Conservation (phyloP, 1,284 basidiomycete species). For the Tranzscheliella williamsii region DNA sequence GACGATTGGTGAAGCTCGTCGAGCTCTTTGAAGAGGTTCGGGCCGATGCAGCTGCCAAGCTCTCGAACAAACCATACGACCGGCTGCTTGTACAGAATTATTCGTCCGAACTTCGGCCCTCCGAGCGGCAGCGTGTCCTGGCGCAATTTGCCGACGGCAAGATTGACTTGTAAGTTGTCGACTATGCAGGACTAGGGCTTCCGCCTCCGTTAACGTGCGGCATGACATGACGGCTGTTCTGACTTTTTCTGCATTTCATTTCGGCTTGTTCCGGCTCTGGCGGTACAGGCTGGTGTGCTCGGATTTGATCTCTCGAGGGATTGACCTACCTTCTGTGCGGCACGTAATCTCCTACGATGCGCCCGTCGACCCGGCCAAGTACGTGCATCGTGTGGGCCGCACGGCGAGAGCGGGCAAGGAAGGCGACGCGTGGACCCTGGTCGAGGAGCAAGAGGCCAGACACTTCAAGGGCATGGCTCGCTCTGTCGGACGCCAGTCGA, state of each 20-base stretch:
- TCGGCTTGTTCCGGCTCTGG: not conserved
- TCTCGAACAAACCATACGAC: conserved; percentile 37
- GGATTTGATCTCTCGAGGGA: conserved; percentile 93
- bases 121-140: conserved; percentile 77
- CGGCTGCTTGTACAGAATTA: conserved; percentile 66
- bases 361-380: conserved; percentile 95
- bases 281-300: conserved; percentile 80
- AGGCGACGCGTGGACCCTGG: conserved; percentile 89
- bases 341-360: conserved; percentile 94
- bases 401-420: conserved; percentile 86
- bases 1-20: conserved; percentile 78
- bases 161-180: conserved; percentile 75
- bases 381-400: conserved; percentile 92
- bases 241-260: not conserved
- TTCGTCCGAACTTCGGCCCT: conserved; percentile 79
- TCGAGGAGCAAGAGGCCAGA: conserved; percentile 83
- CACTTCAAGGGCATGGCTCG: conserved; percentile 39
- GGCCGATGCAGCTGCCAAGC: conserved; percentile 60
- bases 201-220: no score
- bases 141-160: conserved; percentile 79
- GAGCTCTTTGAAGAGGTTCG: conserved; percentile 71
- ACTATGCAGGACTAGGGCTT: no score
- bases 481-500: conserved; percentile 20
- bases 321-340: conserved; percentile 86
- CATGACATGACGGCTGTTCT: no score